Base-by-base conservation (phyloP, 2,329 filamentous ascomycete species). In the Colletotrichum spaethianum region DNA sequence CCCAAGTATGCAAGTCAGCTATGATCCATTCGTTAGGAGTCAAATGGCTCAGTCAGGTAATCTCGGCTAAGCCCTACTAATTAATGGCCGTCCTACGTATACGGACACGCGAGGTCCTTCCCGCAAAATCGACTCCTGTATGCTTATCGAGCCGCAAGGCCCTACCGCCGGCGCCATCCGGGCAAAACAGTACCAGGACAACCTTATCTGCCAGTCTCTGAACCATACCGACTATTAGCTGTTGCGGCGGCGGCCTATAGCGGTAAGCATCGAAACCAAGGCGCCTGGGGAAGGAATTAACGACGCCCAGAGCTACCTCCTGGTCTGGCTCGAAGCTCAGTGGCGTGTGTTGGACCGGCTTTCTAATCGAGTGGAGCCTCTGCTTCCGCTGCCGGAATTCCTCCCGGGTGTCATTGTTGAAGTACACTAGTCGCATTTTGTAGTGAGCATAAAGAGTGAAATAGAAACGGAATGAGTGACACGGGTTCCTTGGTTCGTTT, bases 251-350 rank as follows among this genome's bases (percentile, higher is more conserved):
- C 52, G 52, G 52, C 52, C 52, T 16, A 33, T 55, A 12, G 52
- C 23, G 23, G 26, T 55, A 9, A 31, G 52, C 26, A 55, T 55
- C 52, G 52, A 55, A 31, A 55, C 52, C 8, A 55, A 55, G 28
- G 23, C 52, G 23, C 52, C 52, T 9, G 52, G 26, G 33, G 23
- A 55, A 55, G 52, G 52, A 31, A 26, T 55, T 14, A 31, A 26
- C 52, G 52, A 55, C 52, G 52, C 52, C 26, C 52, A 55, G 26
- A 55, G 23, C 3, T 26, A 55, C 7, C 52, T 55, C 26, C 26
- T 55, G 52, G 26, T 55, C 52, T 55, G 52, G 52, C 52, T 55
- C 52, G 52, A 55, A 16, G 52, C 52, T 20, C 52, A 55, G 52
- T 55, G 52, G 52, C 52, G 52, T 16, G n/a, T 55, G 8, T 31